Evolutionary conservation across 495 filamentous ascomycete species (phyloP).

Genomic region (Penicillium chermesinum): DNA sequence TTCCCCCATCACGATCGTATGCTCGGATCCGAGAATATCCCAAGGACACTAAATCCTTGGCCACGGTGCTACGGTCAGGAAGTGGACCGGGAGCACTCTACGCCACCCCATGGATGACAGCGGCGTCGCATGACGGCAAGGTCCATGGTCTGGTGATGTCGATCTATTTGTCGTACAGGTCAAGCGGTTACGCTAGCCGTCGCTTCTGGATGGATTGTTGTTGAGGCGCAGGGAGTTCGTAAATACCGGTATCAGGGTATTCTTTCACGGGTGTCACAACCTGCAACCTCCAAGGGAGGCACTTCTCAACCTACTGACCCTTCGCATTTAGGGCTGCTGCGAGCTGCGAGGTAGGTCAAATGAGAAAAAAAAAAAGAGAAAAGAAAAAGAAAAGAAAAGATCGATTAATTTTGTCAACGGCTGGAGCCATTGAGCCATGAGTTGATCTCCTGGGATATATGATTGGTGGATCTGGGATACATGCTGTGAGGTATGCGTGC

Average conservation of each 20-base stretch:
- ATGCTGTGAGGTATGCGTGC: not conserved
- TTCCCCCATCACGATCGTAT: too few relatives aligned
- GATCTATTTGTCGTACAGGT: constrained; percentile 6
- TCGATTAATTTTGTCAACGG: too few relatives aligned
- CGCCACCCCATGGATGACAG: constrained; percentile 14
- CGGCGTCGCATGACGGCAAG: constrained; percentile 17
- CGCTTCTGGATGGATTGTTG: not conserved
- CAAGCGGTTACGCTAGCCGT: not conserved
- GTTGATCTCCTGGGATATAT: not conserved
- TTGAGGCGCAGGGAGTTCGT: not conserved
- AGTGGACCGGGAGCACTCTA: too few relatives aligned
- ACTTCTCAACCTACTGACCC: constrained; percentile 3
- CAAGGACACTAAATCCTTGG: too few relatives aligned
- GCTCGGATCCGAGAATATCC: not conserved
- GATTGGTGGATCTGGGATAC: constrained; percentile 16
- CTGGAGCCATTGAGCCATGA: too few relatives aligned
- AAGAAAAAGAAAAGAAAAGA: too few relatives aligned
- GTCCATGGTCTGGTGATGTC: constrained; percentile 24
- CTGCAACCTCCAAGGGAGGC: too few relatives aligned
- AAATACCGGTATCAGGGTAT: constrained; percentile 6
- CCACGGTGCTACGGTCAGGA: too few relatives aligned
- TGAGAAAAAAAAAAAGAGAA: too few relatives aligned
- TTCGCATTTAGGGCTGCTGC: constrained; percentile 16
- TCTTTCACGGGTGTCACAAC: not conserved
- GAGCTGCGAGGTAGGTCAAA: constrained; percentile 2